These are phyloP conservation scores for Pancytospora philotis DNA, from an alignment of 371 early-diverging fungal genomes.

Conservation along the genomic window DNA sequence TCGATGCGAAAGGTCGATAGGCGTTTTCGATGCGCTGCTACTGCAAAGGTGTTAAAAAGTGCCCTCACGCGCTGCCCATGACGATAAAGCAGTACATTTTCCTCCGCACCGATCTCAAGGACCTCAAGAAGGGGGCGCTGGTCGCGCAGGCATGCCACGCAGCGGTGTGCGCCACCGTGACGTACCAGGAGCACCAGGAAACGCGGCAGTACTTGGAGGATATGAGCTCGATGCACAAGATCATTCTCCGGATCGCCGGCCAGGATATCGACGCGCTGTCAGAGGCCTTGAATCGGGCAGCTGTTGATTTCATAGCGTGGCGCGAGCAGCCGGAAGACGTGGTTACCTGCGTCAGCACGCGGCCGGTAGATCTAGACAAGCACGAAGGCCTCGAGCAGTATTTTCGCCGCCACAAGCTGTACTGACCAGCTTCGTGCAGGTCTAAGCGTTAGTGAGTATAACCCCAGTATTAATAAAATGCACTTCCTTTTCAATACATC, in stretches of 20 bases:
- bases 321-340: slow-evolving; percentile 53
- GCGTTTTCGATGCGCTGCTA: too few relatives aligned
- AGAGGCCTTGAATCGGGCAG: slow-evolving; percentile 3
- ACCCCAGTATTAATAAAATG: too few relatives aligned
- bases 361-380: slow-evolving; percentile 15
- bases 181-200: slow-evolving; percentile 8
- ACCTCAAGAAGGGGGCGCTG: slow-evolving; percentile 28
- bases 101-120: background rate
- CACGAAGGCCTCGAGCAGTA: background rate
- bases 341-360: slow-evolving; percentile 40
- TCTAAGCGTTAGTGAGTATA: too few relatives aligned
- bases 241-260: slow-evolving; percentile 40
- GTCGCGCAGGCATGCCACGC: slow-evolving; percentile 57
- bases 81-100: background rate
- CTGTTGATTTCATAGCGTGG: slow-evolving; percentile 45
- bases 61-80: background rate
- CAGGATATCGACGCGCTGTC: slow-evolving; percentile 28
- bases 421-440: too few relatives aligned
- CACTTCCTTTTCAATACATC: background rate
- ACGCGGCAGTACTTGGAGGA: slow-evolving; percentile 30
- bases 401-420: background rate
- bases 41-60: background rate
- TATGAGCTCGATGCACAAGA: slow-evolving; percentile 34
- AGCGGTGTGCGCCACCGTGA: slow-evolving; percentile 18
- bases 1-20: too few relatives aligned